Base-by-base conservation (phyloP, 495 filamentous ascomycete genomes). In the Aspergillus steynii region DNA sequence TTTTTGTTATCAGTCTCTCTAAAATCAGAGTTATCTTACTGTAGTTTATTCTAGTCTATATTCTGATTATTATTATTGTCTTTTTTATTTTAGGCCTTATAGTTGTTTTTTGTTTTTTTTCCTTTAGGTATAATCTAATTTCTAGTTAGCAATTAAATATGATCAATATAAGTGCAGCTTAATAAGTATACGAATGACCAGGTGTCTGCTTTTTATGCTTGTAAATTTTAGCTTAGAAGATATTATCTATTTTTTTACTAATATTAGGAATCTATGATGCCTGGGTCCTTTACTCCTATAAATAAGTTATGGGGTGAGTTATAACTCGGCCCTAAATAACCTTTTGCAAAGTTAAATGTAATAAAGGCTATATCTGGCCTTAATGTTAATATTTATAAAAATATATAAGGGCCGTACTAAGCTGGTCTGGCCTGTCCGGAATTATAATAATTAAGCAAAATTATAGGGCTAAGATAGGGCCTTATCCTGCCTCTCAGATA, bases 101-200 rank as follows among this genome's bases (percentile, higher is more conserved):
- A n/a, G 49, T 29, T 29, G 25, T 50, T 50, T n/a, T 50, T 50
- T 14, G 6, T 5, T n/a, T 50, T 50, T n/a, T 50, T 50, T 50
- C 4, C 49, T 26, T 50, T 50, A 50, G 10, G 10, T n/a, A 50
- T 50, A 50, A 50, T 50, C 49, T 50, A 50, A 7, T 50, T 50
- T 50, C 49, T 7, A 29, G 49, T 50, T 50, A 50, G 49, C 25
- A 26, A 50, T 50, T 50, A n/a, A 26, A 50, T 6, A 50, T 27
- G 49, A 6, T 27, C 10, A n/a, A 29, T 7, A 29, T 50, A 1
- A 8, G 5, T 5, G 8, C 5, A 12, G 49, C n/a, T 7, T 27
- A n/a, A 50, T 29, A 26, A 50, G 10, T n/a, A 27, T 50, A 50
- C 49, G 1, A 26, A 29, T 26, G 49, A 27, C 5, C 49, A 50